Conservation (phyloP, 805 yeast genomes). For the Clavispora asparagi region DNA sequence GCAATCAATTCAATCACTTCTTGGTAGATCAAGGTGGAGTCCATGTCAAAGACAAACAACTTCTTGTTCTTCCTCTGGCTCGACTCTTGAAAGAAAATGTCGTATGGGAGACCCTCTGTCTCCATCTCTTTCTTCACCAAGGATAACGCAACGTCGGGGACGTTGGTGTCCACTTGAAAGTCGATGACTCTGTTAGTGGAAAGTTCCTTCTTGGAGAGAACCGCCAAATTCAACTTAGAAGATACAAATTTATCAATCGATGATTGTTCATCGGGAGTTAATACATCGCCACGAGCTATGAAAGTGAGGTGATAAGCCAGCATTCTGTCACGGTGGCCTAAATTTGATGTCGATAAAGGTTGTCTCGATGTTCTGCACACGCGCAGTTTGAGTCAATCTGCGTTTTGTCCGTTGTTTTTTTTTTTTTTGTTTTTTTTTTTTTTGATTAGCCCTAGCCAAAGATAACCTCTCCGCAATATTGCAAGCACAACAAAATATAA, state of each 20-base stretch:
- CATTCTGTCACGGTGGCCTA: background rate
- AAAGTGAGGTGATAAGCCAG: constrained; percentile 7
- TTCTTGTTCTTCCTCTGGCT: constrained; percentile 33
- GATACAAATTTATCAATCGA: constrained; percentile 8
- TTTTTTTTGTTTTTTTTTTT: no score
- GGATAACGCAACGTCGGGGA: constrained; percentile 9
- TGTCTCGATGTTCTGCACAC: background rate
- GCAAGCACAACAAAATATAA: no score
- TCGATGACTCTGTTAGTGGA: constrained; percentile 15
- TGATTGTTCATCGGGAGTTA: constrained; percentile 6
- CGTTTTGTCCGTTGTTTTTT: background rate
- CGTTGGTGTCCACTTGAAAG: constrained; percentile 10
- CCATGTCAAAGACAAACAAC: constrained; percentile 93
- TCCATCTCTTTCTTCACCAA: constrained; percentile 9
- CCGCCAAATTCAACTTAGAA: constrained; percentile 6
- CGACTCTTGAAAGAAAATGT: constrained; percentile 28
- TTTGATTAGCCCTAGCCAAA: no score
- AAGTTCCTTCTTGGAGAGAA: constrained; percentile 10
- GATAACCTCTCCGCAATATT: no score
- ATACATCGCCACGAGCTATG: constrained; percentile 11
- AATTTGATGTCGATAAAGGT: background rate
- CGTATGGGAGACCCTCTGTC: constrained; percentile 13
- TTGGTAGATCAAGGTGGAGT: constrained; percentile 90
- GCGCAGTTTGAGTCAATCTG: background rate
- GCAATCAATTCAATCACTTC: constrained; percentile 97